Evolutionary conservation across 805 yeast genomes (phyloP), one percentile per base, ranked within the genome.

Genomic region (Candida dendrica): DNA sequence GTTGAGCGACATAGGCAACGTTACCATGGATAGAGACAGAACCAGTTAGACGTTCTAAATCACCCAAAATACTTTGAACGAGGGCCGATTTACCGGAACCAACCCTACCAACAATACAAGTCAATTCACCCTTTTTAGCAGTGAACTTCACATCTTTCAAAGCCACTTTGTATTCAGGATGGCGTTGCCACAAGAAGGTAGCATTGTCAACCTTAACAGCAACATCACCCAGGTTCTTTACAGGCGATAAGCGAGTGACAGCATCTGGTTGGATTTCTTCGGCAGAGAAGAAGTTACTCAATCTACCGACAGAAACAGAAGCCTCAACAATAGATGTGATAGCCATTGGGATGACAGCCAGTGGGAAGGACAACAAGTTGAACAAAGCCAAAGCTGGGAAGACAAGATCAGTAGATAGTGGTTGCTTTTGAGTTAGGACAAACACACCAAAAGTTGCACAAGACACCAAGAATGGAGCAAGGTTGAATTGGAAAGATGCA

Each of bases 21-120:
- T 75, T 71, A 34, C 97, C 98, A 56, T 75, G 81, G 10, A 82
- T 75, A 15, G 69, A 68, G 5, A 85, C 90, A 17, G 73, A 65
- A 35, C 98, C 98, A 40, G 76, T 73, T 16, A 79, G 71, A 60
- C 84, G 82, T 60, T 83, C 78, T 49, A 90, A 69, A 53, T 89
- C 95, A 47, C 97, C 98, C 35, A 88, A 65, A 27, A 89, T 64
- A 15, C 91, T 77, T 61, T 84, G 88, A 43, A 88, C 69, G 29
- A 90, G 67, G 1, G 95, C 84, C 14, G 95, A 81, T 58, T 90
- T 90, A 49, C 97, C 98, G 16, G 85, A 69, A 29, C 97, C 98
- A 40, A 91, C 96, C 51, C 75, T 76, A 29, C 97, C 97, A 29
- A 89, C 88, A 48, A 90, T 74, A 65, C 97, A 90, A 46, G 80